Base-by-base conservation (phyloP, 2,329 filamentous ascomycete genomes). In the Beauveria medogensis region DNA sequence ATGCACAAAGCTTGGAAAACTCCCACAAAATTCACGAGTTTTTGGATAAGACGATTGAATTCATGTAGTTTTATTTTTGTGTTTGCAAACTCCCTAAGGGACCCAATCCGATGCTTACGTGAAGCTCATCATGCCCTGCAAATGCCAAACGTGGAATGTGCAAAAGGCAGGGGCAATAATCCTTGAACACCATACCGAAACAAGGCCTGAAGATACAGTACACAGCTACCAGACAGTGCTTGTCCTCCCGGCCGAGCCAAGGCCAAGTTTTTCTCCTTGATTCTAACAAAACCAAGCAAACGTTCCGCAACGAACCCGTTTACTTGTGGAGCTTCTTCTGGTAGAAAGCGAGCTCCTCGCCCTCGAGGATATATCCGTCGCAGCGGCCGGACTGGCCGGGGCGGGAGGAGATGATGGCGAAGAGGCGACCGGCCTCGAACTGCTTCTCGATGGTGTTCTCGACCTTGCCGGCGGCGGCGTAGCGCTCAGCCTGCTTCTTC, bases 301-400 rank as follows among this genome's bases (percentile, higher is more conserved):
- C 59, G 43, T 10, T 60, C 51, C 57, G 57, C 84, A 18, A 12
- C 37, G 22, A 54, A 7, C 8, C 6, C 52, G 10, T 55, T 83
- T 97, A 97, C 87, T 96, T 97, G 88, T 94, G 90, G 80, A 97
- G 91, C 82, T 92, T 92, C 83, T 90, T 90, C 89, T 96, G 92
- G 91, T 99, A 99, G 90, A 99, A 99, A 79, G 92, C 92, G 75
- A 99, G 86, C 88, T 99, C 94, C 80, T 99, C 94, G 74, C 94
- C 94, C 88, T 99, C 94, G 69, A 99, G 85, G 78, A 99, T 88
- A 85, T 99, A 99, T 69, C 94, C 94, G 78, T 99, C 94, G 73
- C 85, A 87, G 81, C 94, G 92, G 74, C 94, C 94, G 77, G 90
- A 94, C 89, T 99, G 94, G 73, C 94, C 94, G 69, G 94, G 94